phyloP scores from a whole-genome alignment of 2,329 filamentous ascomycete species.

The Coleophoma crateriformis region DNA sequence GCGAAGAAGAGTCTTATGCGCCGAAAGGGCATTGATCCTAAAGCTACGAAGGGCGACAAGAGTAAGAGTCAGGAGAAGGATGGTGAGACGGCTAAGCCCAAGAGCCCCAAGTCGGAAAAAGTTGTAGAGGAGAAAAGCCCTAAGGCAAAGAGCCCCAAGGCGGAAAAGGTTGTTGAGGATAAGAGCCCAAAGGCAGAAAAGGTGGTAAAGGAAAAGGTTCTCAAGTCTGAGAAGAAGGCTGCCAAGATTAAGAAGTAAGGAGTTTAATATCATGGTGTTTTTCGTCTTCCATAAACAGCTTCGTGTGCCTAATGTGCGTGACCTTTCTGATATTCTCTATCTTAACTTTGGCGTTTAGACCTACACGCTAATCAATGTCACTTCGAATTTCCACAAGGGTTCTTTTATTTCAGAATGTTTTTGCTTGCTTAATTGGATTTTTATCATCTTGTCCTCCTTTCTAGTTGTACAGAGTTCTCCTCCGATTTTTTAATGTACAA shows the following conservation, averaged over 20 bases:
- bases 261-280: no score
- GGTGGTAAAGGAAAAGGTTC: no score
- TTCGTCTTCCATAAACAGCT: no score
- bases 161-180: neutral
- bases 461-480: slow-evolving; percentile 1
- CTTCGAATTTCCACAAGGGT: no score
- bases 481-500: slow-evolving; percentile 5
- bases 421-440: slow-evolving; percentile 22
- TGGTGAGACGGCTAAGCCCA: neutral
- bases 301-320: no score
- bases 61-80: slow-evolving; percentile 5
- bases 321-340: no score
- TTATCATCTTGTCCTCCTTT: slow-evolving; percentile 5
- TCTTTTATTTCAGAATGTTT: slow-evolving; percentile 14
- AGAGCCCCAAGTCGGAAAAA: neutral
- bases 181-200: no score
- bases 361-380: no score
- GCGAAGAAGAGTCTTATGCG: slow-evolving; percentile 70
- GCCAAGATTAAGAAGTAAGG: no score
- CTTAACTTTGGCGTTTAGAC: no score
- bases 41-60: slow-evolving; percentile 37
- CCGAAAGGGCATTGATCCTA: slow-evolving; percentile 68
- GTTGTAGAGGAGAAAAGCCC: neutral
- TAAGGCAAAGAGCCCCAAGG: neutral
- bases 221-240: no score